These are phyloP conservation scores for Fusarium nanum DNA, from an alignment of 2,329 filamentous ascomycete species.

Conservation along the genomic window DNA sequence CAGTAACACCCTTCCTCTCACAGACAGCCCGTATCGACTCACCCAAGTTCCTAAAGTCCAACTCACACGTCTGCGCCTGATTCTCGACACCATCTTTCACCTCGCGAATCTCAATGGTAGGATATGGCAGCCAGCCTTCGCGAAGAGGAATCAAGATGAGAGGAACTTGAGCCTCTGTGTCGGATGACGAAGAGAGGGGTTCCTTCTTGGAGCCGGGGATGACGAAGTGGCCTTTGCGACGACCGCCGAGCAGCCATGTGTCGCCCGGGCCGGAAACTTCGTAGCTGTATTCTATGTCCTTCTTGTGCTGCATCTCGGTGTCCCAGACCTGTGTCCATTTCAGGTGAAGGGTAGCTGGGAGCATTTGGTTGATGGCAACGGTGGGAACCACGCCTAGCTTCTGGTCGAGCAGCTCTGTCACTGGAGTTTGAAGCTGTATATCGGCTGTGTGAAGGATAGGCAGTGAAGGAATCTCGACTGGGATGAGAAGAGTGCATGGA, in stretches of 20 bases:
- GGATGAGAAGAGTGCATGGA: conserved; percentile 79
- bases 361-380: conserved; percentile 71
- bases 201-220: conserved; percentile 61
- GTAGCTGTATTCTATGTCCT: conserved; percentile 80
- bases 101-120: conserved; percentile 81
- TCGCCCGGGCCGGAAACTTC: conserved; percentile 81
- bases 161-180: conserved; percentile 69
- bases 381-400: conserved; percentile 55
- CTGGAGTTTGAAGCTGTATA: conserved; percentile 63
- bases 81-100: conserved; percentile 53
- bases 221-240: conserved; percentile 81
- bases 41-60: conserved; percentile 81
- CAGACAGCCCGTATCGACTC: conserved; percentile 81
- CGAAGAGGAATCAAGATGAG: conserved; percentile 84
- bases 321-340: conserved; percentile 74
- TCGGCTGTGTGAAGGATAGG: conserved; percentile 85
- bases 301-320: conserved; percentile 54
- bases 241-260: conserved; percentile 86
- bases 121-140: conserved; percentile 81
- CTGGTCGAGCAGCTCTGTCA: conserved; percentile 47
- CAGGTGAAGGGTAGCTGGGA: conserved; percentile 71
- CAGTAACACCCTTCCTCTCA: conserved; percentile 77
- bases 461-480: conserved; percentile 87
- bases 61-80: conserved; percentile 69
- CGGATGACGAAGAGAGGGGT: conserved; percentile 57